Percentiles rank a stretch among this genome's conserved stretches.
Evolutionary conservation across 768 basidiomycete species (phyloP).

Genomic region (Boletus barrowsii): DNA sequence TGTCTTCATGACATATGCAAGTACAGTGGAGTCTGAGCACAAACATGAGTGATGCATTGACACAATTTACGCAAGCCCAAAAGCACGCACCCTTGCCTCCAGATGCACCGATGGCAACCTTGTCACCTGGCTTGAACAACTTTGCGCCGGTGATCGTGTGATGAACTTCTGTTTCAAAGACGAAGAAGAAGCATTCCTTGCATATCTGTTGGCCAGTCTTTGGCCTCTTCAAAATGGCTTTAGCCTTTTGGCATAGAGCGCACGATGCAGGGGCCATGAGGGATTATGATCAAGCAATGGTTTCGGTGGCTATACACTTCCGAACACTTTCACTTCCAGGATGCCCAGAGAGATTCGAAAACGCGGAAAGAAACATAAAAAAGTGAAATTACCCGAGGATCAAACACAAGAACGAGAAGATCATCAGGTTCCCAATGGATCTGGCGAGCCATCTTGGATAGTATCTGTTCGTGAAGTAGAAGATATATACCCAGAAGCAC

Average conservation of each 20-base stretch:
- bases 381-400: conserved; percentile 24
- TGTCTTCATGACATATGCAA: conserved; percentile 95
- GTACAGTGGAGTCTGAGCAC: conserved; percentile 85
- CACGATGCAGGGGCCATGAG: conserved; percentile 81
- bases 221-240: conserved; percentile 88
- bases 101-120: conserved; percentile 95
- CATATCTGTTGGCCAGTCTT: conserved; percentile 99
- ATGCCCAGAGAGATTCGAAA: conserved; percentile 80
- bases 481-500: conserved; percentile 60
- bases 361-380: conserved; percentile 74
- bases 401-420: conserved; percentile 4
- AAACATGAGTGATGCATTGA: not conserved
- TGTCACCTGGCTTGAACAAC: conserved; percentile 86
- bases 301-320: not conserved
- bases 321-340: not conserved
- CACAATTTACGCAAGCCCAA: not conserved
- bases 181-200: conserved; percentile 92
- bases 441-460: conserved; percentile 70
- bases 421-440: conserved; percentile 1
- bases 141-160: conserved; percentile 83
- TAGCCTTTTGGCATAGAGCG: conserved; percentile 67
- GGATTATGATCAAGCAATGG: not conserved
- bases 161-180: conserved; percentile 98
- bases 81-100: conserved; percentile 84
- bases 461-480: conserved; percentile 39